Percentiles rank a stretch among this genome's conserved stretches.
Evolutionary conservation across 345 rosid genomes (phyloP).

Genomic region (Dovyalis caffra): DNA sequence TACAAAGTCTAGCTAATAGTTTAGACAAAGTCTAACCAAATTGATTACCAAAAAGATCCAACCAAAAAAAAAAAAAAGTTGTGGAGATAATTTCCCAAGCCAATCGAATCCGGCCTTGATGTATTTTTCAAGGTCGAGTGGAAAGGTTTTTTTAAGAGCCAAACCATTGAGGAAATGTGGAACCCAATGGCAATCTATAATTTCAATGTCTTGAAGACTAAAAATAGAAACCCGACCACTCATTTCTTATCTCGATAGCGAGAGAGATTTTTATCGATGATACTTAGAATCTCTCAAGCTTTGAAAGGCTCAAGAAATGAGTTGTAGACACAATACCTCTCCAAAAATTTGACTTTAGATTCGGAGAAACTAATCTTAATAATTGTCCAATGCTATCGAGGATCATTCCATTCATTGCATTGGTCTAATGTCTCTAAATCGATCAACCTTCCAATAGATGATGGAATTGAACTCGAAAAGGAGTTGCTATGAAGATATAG

Average conservation of each 20-base stretch:
- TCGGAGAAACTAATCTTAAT: slow-evolving; percentile 7
- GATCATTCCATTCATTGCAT: slow-evolving; percentile 19
- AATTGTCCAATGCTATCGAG: slow-evolving; percentile 21
- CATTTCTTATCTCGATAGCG: not conserved
- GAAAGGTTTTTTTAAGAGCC: slow-evolving; percentile 10
- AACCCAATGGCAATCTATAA: slow-evolving; percentile 11
- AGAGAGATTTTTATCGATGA: not conserved
- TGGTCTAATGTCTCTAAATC: slow-evolving; percentile 12
- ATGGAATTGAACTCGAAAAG: slow-evolving; percentile 14
- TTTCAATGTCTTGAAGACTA: slow-evolving; percentile 1
- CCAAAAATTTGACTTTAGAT: slow-evolving; percentile 23
- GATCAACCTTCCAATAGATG: slow-evolving; percentile 10
- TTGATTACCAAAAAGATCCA: slow-evolving; percentile 14
- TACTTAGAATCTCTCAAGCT: slow-evolving; percentile 2
- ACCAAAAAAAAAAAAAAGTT: not conserved
- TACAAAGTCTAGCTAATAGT: no score
- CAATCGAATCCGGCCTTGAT: slow-evolving; percentile 22
- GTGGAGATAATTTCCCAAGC: slow-evolving; percentile 19
- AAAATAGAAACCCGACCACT: slow-evolving; percentile 20
- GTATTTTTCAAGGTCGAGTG: slow-evolving; percentile 1
- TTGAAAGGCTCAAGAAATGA: slow-evolving; percentile 19
- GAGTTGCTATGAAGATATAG: slow-evolving; percentile 5
- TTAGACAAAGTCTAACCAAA: slow-evolving; percentile 8
- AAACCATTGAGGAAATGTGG: slow-evolving; percentile 18
- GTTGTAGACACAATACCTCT: slow-evolving; percentile 10